Conservation (phyloP, 805 yeast genomes). For the Candida nitratophila region DNA sequence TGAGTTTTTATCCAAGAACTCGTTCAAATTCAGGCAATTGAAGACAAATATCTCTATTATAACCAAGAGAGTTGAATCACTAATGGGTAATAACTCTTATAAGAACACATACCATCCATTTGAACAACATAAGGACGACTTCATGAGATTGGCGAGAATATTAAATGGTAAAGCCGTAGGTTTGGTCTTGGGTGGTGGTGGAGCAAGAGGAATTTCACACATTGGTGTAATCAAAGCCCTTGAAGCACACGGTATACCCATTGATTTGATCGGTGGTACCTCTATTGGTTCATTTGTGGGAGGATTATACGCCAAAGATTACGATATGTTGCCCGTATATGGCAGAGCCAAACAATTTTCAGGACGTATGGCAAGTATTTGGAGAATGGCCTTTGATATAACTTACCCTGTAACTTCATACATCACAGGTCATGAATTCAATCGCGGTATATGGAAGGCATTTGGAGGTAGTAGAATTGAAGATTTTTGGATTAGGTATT, state of each 20-base stretch:
- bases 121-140: conserved; percentile 74
- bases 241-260: conserved; percentile 89
- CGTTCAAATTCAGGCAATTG: conserved; percentile 6
- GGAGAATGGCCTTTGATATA: conserved; percentile 80
- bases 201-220: conserved; percentile 92
- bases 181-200: conserved; percentile 94
- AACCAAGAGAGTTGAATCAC: conserved; percentile 17
- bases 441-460: conserved; percentile 95
- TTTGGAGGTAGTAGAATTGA: conserved; percentile 91
- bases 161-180: conserved; percentile 93
- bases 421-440: conserved; percentile 95
- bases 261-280: conserved; percentile 93
- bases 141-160: conserved; percentile 81
- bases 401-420: conserved; percentile 93
- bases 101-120: conserved; percentile 25
- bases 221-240: conserved; percentile 86
- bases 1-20: not conserved
- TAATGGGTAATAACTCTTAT: conserved; percentile 13
- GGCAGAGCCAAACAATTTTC: conserved; percentile 87
- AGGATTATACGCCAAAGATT: conserved; percentile 88
- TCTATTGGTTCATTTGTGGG: conserved; percentile 96
- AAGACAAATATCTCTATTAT: conserved; percentile 15
- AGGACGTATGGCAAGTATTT: conserved; percentile 69
- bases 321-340: conserved; percentile 83
- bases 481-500: conserved; percentile 90